These are phyloP conservation scores for Dicorynia guianensis DNA, from an alignment of 306 rosid genomes.

Conservation along the genomic window DNA sequence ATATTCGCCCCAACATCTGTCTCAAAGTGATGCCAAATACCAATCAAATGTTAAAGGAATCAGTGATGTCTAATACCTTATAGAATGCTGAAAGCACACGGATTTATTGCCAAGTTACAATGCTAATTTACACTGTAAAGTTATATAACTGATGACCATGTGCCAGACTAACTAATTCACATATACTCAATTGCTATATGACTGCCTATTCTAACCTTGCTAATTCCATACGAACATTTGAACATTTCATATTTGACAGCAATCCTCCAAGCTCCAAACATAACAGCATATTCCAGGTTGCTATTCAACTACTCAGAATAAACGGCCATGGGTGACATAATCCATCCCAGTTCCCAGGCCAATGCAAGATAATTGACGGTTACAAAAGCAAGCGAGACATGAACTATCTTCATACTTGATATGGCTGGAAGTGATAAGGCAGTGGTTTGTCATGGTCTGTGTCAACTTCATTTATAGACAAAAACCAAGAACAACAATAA, in stretches of 20 bases:
- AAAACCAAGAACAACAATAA: conserved; percentile 24
- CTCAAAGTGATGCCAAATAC: background rate
- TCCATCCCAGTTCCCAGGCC: too few species aligned
- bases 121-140: background rate
- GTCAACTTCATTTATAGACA: conserved; percentile 2
- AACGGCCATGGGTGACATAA: conserved; percentile 14
- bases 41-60: background rate
- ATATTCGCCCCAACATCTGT: background rate
- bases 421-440: background rate
- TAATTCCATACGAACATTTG: conserved; percentile 9
- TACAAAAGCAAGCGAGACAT: background rate
- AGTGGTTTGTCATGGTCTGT: conserved; percentile 1
- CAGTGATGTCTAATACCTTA: background rate
- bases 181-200: conserved; percentile 7
- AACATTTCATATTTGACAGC: conserved; percentile 28
- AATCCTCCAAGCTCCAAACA: conserved; percentile 28
- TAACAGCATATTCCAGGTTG: conserved; percentile 25
- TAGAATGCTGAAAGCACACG: conserved; percentile 8
- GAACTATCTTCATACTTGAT: background rate
- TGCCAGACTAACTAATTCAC: background rate
- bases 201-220: conserved; percentile 11
- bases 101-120: background rate
- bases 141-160: background rate
- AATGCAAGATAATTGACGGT: background rate
- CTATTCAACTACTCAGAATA: background rate